Conservation (phyloP, 2,329 filamentous ascomycete genomes). For the Ceratocystiopsis sp. region DNA sequence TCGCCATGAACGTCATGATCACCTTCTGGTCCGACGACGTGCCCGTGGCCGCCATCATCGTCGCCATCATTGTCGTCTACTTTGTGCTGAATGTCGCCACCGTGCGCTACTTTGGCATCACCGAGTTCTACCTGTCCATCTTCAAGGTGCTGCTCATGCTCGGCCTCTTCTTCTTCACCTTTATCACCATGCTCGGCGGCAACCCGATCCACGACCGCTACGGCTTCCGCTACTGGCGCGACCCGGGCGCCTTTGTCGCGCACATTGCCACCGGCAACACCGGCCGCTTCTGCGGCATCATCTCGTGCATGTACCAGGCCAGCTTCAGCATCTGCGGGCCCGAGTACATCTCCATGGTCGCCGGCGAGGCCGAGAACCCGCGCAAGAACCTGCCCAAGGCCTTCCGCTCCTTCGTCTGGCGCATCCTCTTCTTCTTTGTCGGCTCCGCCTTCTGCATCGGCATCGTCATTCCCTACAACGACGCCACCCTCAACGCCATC, state of each 20-base stretch:
- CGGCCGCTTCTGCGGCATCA: conserved; percentile 25
- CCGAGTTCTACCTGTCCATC: conserved; percentile 8
- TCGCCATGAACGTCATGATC: conserved; percentile 40
- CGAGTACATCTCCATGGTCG: conserved; percentile 38
- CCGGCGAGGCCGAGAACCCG: conserved; percentile 38
- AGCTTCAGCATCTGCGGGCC: conserved; percentile 38
- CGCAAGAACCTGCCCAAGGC: conserved; percentile 42
- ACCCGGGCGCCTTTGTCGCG: conserved; percentile 16
- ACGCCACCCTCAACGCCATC: conserved; percentile 34
- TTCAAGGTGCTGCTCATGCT: conserved; percentile 8
- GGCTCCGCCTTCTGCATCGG: conserved; percentile 46
- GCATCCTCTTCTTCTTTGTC: conserved; percentile 49
- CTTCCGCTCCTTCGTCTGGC: conserved; percentile 50
- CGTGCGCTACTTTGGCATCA: conserved; percentile 7
- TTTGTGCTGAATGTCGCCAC: conserved; percentile 1
- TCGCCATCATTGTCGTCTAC: conserved; percentile 7
- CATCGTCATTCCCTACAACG: conserved; percentile 44
- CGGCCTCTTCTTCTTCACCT: too few relatives aligned
- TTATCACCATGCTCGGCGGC: too few relatives aligned
- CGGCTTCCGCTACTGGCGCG: too few relatives aligned
- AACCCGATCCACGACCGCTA: too few relatives aligned
- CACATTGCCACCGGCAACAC: conserved; percentile 20
- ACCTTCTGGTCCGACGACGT: conserved; percentile 34
- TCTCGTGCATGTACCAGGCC: conserved; percentile 22
- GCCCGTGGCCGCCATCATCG: conserved; percentile 20